Conservation (phyloP, 2,329 filamentous ascomycete genomes). For the Davidsoniella virescens region DNA sequence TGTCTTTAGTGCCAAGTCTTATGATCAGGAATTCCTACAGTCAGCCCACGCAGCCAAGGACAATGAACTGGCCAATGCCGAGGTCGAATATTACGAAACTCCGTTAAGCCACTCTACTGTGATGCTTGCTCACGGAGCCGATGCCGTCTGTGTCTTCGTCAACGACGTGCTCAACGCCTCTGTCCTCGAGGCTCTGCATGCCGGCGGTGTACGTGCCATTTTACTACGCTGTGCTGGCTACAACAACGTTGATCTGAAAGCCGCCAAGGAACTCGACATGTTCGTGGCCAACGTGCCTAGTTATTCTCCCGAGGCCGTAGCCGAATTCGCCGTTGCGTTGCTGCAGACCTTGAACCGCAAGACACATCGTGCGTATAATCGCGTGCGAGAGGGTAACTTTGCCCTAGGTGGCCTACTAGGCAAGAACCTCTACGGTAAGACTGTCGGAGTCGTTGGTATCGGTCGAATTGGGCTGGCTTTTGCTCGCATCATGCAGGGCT, state of each 20-base stretch:
- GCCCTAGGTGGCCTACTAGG: conserved; percentile 48
- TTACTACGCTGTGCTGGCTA: conserved; percentile 52
- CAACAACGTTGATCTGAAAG: conserved; percentile 47
- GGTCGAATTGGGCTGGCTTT: conserved; percentile 49
- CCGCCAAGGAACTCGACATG: conserved; percentile 37
- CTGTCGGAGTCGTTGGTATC: conserved; percentile 48
- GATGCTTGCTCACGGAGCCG: conserved; percentile 32
- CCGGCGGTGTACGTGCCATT: conserved; percentile 37
- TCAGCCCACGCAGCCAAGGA: conserved; percentile 23
- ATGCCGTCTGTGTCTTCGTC: conserved; percentile 52
- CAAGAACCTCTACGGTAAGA: conserved; percentile 44
- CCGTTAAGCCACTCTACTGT: conserved; percentile 39
- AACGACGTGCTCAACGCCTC: conserved; percentile 40
- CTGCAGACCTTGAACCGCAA: conserved; percentile 52
- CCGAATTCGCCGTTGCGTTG: conserved; percentile 52
- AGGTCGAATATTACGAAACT: conserved; percentile 42
- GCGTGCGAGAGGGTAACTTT: conserved; percentile 54
- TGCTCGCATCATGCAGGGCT: conserved; percentile 45
- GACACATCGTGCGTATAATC: conserved; percentile 51
- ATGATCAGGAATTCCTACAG: conserved; percentile 40
- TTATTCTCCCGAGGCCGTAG: conserved; percentile 53
- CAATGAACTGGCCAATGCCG: conserved; percentile 23
- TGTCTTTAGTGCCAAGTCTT: conserved; percentile 48
- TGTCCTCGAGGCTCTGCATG: conserved; percentile 35
- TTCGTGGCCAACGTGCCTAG: conserved; percentile 50